These are phyloP conservation scores for Bodo saltans DNA, from an alignment of 78 protist species.

Conservation along the genomic window DNA sequence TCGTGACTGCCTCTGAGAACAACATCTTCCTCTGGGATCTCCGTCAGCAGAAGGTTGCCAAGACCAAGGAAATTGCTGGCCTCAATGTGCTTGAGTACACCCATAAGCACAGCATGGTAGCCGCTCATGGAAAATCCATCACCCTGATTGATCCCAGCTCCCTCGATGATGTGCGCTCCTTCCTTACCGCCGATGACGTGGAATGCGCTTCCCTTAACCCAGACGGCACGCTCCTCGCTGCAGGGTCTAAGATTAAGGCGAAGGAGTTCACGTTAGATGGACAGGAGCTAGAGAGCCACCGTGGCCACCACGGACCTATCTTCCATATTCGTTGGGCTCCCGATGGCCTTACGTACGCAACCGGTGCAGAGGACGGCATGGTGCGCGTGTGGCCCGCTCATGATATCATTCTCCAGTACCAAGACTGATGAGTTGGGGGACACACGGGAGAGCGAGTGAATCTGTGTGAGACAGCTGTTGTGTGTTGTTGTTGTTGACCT, in stretches of 20 bases:
- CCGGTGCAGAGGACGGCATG: constrained; percentile 33
- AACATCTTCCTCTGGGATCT: constrained; percentile 24
- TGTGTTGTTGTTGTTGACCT: too few relatives aligned
- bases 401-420: not conserved
- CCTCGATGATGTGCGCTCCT: not conserved
- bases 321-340: constrained; percentile 23
- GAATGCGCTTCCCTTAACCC: constrained; percentile 3
- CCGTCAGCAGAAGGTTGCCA: not conserved
- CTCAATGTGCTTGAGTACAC: not conserved
- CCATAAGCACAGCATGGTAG: not conserved
- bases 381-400: constrained; percentile 18
- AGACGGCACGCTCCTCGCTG: not conserved
- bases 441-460: too few relatives aligned
- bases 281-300: constrained; percentile 23
- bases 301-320: constrained; percentile 34
- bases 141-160: not conserved
- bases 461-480: too few relatives aligned
- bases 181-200: not conserved
- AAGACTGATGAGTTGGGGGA: too few relatives aligned
- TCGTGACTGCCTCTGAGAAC: constrained; percentile 18
- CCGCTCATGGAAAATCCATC: not conserved
- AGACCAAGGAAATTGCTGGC: not conserved
- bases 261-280: constrained; percentile 6
- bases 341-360: constrained; percentile 2
- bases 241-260: constrained; percentile 24